phyloP scores from a whole-genome alignment of 352 stramenopile species.

The Vaucheria bursata region DNA sequence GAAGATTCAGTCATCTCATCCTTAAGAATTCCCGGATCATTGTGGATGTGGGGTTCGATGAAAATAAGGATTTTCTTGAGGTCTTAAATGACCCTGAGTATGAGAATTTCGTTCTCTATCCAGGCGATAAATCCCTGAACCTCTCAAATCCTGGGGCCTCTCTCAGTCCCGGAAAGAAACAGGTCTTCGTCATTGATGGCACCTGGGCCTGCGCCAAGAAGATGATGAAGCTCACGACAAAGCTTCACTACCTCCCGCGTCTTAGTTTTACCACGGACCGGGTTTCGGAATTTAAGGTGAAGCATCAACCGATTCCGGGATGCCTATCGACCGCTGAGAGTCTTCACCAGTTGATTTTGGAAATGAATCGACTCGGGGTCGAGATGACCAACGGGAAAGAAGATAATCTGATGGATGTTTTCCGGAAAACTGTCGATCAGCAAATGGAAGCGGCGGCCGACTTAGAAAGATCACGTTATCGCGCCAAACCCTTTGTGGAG shows the following conservation, averaged over 20 bases:
- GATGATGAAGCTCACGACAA: not conserved
- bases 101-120: not conserved
- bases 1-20: not conserved
- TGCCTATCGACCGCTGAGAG: not conserved
- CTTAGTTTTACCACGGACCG: not conserved
- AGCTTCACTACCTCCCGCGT: not conserved
- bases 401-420: too few species aligned
- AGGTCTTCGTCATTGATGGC: not conserved
- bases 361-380: not conserved
- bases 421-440: too few species aligned
- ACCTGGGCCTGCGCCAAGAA: slow-evolving; percentile 1
- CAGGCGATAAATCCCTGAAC: not conserved
- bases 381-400: too few species aligned
- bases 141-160: not conserved
- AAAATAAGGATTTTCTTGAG: not conserved
- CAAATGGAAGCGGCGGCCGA: too few species aligned
- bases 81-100: not conserved
- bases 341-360: not conserved
- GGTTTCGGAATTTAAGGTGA: not conserved
- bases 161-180: not conserved
- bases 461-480: too few species aligned
- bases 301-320: not conserved
- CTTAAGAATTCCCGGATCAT: not conserved
- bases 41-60: not conserved
- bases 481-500: too few species aligned